Conservation (phyloP, 805 yeast species). For the Saturnispora sanitii region DNA sequence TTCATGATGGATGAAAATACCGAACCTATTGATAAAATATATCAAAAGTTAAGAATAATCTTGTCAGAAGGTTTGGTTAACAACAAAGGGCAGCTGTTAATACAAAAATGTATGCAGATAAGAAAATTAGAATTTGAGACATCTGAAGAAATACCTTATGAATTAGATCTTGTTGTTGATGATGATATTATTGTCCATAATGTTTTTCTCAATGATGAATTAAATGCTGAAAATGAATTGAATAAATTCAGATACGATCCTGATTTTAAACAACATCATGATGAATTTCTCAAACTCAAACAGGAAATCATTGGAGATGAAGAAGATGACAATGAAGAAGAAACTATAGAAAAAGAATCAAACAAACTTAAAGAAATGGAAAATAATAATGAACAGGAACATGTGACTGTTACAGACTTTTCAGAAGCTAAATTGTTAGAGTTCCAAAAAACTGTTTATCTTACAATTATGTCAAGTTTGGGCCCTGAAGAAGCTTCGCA, state of each 20-base stretch:
- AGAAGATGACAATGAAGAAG: constrained; percentile 20
- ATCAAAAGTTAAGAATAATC: constrained; percentile 51
- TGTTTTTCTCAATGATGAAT: constrained; percentile 42
- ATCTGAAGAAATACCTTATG: constrained; percentile 32
- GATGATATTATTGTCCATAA: constrained; percentile 51
- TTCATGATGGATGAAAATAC: constrained; percentile 33
- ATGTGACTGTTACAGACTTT: constrained; percentile 60
- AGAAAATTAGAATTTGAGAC: constrained; percentile 35
- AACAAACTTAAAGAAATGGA: background rate
- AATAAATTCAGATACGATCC: constrained; percentile 42
- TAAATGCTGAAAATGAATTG: constrained; percentile 36
- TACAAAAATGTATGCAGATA: constrained; percentile 44
- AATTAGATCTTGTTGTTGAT: constrained; percentile 53
- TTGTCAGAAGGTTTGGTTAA: constrained; percentile 44
- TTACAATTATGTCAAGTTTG: constrained; percentile 82
- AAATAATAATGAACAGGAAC: no score
- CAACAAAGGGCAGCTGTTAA: constrained; percentile 32
- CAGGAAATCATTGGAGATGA: constrained; percentile 36
- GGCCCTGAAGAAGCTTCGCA: constrained; percentile 91
- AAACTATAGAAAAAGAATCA: constrained; percentile 14
- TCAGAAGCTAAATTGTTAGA: constrained; percentile 56
- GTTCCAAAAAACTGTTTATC: constrained; percentile 67
- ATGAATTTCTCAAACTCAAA: constrained; percentile 33
- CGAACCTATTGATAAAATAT: constrained; percentile 30
- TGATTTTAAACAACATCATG: constrained; percentile 41